phyloP scores from a whole-genome alignment of 1,139 yeast species.

The Nematodospora anomalae region DNA sequence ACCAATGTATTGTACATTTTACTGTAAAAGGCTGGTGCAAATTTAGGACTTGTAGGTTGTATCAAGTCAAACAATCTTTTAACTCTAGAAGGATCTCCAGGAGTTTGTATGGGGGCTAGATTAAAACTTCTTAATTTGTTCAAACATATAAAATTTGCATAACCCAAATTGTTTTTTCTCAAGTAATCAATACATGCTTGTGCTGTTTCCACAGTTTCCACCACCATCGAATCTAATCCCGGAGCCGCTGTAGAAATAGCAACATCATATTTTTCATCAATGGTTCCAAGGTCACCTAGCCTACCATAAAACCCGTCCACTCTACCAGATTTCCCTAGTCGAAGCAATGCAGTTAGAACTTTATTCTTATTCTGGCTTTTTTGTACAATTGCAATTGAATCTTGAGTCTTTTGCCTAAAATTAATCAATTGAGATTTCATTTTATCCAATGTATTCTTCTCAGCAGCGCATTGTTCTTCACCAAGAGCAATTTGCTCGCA shows the following conservation, averaged over 20 bases:
- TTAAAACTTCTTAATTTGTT: conserved; percentile 70
- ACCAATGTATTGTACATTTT: conserved; percentile 86
- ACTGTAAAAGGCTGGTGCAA: conserved; percentile 86
- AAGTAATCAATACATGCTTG: conserved; percentile 88
- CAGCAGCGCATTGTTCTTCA: conserved; percentile 53
- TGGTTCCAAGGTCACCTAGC: conserved; percentile 85
- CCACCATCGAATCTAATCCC: conserved; percentile 88
- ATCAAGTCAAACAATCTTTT: conserved; percentile 87
- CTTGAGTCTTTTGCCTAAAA: conserved; percentile 63
- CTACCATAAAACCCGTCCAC: conserved; percentile 86
- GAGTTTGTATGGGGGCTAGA: conserved; percentile 59
- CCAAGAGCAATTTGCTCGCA: conserved; percentile 59
- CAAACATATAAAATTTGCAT: conserved; percentile 83
- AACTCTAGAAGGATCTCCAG: conserved; percentile 65
- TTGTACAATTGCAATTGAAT: conserved; percentile 59
- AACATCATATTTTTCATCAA: conserved; percentile 84
- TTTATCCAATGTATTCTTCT: conserved; percentile 46
- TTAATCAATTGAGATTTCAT: conserved; percentile 56
- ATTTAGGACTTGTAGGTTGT: conserved; percentile 61
- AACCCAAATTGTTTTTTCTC: conserved; percentile 81
- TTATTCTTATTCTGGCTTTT: conserved; percentile 67
- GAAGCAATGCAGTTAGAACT: conserved; percentile 67
- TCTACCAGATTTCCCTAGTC: conserved; percentile 78
- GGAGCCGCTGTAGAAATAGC: conserved; percentile 97
- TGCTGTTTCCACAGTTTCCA: conserved; percentile 90